Conservation (phyloP, 768 basidiomycete genomes). For the Tremella mesenterica region DNA sequence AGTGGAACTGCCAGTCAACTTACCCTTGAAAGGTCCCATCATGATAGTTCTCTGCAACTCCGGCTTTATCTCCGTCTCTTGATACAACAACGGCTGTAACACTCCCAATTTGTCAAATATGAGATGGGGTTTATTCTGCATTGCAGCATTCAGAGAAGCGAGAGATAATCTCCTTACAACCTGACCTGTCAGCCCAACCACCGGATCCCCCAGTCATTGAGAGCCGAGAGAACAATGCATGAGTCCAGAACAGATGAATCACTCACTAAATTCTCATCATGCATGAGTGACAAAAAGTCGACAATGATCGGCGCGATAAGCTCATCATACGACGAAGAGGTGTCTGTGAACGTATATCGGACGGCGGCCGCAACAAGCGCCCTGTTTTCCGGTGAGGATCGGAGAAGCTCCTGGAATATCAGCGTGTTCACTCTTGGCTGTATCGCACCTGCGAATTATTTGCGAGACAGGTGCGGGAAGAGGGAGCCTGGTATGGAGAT, state of each 20-base stretch:
- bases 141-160: constrained; percentile 86
- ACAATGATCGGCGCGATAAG: constrained; percentile 76
- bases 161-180: constrained; percentile 81
- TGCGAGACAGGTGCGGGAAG: too few species aligned
- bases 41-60: constrained; percentile 38
- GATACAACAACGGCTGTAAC: constrained; percentile 73
- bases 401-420: too few species aligned
- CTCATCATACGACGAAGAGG: constrained; percentile 76
- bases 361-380: constrained; percentile 89
- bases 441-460: neutral
- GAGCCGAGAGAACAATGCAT: too few species aligned
- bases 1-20: neutral
- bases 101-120: constrained; percentile 70
- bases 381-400: constrained; percentile 49
- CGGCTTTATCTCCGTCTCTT: constrained; percentile 70
- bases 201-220: neutral
- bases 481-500: constrained; percentile 51
- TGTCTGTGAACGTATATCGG: constrained; percentile 81
- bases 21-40: constrained; percentile 43
- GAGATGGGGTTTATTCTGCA: constrained; percentile 86
- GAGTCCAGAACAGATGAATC: too few species aligned
- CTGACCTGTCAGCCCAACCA: constrained; percentile 47
- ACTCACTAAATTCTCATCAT: constrained; percentile 74
- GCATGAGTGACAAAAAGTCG: constrained; percentile 79
- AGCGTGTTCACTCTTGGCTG: too few species aligned